Evolutionary conservation across 768 basidiomycete genomes (phyloP), one percentile per base, ranked within the genome.

Genomic region (Amanita pseudoporphyria): DNA sequence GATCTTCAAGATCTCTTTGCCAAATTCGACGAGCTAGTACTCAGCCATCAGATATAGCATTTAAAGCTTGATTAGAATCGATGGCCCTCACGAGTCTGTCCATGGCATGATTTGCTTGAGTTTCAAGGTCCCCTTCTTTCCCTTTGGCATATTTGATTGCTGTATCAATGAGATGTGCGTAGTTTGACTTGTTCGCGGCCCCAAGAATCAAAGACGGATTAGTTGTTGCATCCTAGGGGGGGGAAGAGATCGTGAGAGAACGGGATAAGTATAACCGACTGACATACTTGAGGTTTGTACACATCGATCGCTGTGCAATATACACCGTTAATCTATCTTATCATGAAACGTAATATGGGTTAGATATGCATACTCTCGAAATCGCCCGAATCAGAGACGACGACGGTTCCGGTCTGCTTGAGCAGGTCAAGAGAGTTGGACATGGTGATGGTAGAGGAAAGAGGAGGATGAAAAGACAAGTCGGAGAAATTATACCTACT

Each of bases 381-480:
- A 70, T 96, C 94, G 49, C 94, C 95, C 52, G 92, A 94, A 76
- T 99, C 95, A 42, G 90, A 93, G 62, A 95, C 92, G 69, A 98
- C 94, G 66, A 87, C 80, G 63, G 95, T 98, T 61, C 93, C 95
- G 60, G 87, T 87, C 58, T 84, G 78, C 64, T 95, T 95, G 64
- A 95, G 87, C 53, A 66, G 69, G 61, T 89, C 87, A 58, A 90
- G 82, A 41, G 87, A 86, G 60, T 75, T 87, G 54, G 84, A 73
- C 87, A 87, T 88, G 69, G 58, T 76, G 68, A 67, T 69, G 33
- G 45, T 48, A 18, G 50, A 46, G 45, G 43, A 45, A 55, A 53
- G 44, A 48, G 9, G 24, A 18, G 26, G 31, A 10, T 42, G 10
- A 28, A 28, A 28, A 28, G 26, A 7, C 26, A 7, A 4, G 26